Evolutionary conservation across 2,329 filamentous ascomycete genomes (phyloP).

Genomic region (Fusarium sp.): DNA sequence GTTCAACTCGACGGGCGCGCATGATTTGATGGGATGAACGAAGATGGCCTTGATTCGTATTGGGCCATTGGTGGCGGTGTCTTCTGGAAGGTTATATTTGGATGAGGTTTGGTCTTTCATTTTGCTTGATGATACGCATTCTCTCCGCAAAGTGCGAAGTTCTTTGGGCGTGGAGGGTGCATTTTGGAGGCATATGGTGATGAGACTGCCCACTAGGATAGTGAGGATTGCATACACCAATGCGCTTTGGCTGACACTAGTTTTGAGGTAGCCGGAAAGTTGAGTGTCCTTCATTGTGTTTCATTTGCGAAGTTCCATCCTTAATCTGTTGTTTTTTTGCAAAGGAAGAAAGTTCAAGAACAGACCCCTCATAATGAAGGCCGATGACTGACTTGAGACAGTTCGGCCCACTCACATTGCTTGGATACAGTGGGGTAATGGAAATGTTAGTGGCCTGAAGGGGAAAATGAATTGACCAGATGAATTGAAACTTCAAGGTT

Average conservation of each 20-base stretch:
- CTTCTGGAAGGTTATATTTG: constrained; percentile 27
- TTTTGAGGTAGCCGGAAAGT: neutral
- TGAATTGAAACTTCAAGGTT: too few relatives aligned
- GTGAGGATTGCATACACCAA: neutral
- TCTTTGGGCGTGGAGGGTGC: neutral
- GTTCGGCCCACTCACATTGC: neutral
- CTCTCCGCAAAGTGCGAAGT: constrained; percentile 25
- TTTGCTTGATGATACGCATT: constrained; percentile 42
- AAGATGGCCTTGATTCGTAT: constrained; percentile 48
- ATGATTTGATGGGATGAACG: constrained; percentile 50
- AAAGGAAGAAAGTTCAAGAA: neutral
- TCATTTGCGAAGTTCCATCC: neutral
- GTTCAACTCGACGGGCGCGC: constrained; percentile 45
- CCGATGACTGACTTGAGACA: neutral
- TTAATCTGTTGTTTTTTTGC: neutral
- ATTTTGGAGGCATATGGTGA: constrained; percentile 1
- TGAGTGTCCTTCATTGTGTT: neutral
- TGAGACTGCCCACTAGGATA: neutral
- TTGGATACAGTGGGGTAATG: neutral
- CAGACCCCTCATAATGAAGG: neutral
- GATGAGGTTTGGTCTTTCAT: constrained; percentile 47
- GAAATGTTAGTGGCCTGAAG: too few relatives aligned
- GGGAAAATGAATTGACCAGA: too few relatives aligned
- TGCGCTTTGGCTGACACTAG: neutral
- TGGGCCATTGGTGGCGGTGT: neutral